Evolutionary conservation across 495 filamentous ascomycete genomes (phyloP), one percentile per base, ranked within the genome.

Genomic region (Hyaloscypha bicolor): DNA sequence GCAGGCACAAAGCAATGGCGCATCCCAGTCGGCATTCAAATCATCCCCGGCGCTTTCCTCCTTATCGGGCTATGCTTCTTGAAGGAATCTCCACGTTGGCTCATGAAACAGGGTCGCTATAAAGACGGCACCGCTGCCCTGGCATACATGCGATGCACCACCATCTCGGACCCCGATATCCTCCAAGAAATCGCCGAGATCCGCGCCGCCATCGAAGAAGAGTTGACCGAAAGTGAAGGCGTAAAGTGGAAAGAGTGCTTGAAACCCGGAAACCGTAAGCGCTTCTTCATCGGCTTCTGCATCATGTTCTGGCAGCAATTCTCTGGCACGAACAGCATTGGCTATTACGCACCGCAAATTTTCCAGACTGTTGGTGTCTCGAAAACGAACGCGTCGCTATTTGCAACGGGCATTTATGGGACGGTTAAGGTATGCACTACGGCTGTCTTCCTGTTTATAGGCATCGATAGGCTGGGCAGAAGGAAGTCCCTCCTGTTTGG

Each of bases 261-360:
- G 25, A 25, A 25, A 2, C 66, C 69, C 25, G 71, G 61, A 33
- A 74, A 70, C 61, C 66, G 72, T 0, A 77, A 78, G 37, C 81
- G 81, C 9, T 81, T 83, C 70, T 69, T 80, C 45, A 69, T 78
- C 25, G 77, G 73, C 9, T 81, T 83, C 52, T 56, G 76, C 6
- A 76, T 85, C 29, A 84, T 85, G 80, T 72, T 86, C 65, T 84
- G 79, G 63, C 82, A 85, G 68, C 84, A 86, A 60, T 85, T 82
- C 69, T 79, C 81, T 0, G 83, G 82, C 8, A 84, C 80, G 6
- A 86, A 85, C 62, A 73, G 72, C 30, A 82, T 85, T 55, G 79
- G 78, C n/a, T 60, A 60, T 70, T 84, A 85, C 39, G 79, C 82
- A 0, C 81, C 83, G 1, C 76, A 83, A 62, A 82, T 85, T 67